phyloP scores from a whole-genome alignment of 331 rosid species.

The Pyrus hybrid region DNA sequence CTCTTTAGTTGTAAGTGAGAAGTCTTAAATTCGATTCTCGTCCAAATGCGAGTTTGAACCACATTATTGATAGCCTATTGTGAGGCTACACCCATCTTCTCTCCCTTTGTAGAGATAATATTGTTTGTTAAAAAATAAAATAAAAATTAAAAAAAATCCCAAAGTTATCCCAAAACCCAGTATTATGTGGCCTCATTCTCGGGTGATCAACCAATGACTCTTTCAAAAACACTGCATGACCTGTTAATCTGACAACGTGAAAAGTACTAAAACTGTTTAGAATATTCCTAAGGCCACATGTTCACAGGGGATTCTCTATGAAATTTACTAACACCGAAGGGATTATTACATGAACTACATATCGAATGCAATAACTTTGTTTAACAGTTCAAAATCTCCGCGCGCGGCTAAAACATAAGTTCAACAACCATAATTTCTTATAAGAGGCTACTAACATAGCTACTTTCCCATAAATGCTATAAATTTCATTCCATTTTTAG shows the following conservation, averaged over 20 bases:
- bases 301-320: background rate
- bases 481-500: constrained; percentile 29
- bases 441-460: background rate
- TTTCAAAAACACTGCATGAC: no score
- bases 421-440: background rate
- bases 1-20: no score
- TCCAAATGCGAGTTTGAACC: no score
- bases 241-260: background rate
- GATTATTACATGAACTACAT: background rate
- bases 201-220: no score
- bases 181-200: no score
- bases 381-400: background rate
- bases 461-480: background rate
- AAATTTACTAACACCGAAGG: background rate
- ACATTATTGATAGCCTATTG: no score
- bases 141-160: no score
- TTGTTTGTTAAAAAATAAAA: no score
- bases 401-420: background rate
- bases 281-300: background rate
- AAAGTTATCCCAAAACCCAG: no score
- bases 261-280: background rate
- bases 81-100: no score
- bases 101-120: no score
- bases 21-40: no score
- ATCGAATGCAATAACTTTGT: background rate